A percentile compares a stretch with the other conserved stretches of the same genome.
These are phyloP conservation scores for Tothia fuscella DNA, from an alignment of 2,329 filamentous ascomycete species.

Conservation along the genomic window DNA sequence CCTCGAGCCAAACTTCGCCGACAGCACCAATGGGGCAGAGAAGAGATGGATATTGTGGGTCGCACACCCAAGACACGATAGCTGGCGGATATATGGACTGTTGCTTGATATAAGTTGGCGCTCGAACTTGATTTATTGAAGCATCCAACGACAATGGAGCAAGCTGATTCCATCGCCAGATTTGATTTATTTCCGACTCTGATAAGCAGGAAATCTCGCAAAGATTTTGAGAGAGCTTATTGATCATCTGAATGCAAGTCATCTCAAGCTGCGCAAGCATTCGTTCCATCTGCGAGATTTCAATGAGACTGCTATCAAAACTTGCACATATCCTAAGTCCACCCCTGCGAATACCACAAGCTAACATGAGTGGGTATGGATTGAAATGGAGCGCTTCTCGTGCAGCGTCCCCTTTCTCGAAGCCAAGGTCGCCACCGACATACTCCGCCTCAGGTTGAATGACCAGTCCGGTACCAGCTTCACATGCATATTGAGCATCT, in stretches of 20 bases:
- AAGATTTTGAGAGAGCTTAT: conserved; percentile 31
- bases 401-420: conserved; percentile 39
- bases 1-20: conserved; percentile 32
- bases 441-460: conserved; percentile 24
- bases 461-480: conserved; percentile 24
- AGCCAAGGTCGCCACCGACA: conserved; percentile 21
- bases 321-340: conserved; percentile 50
- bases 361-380: conserved; percentile 52
- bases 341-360: conserved; percentile 46
- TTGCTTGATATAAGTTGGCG: conserved; percentile 22
- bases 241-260: conserved; percentile 39
- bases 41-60: conserved; percentile 21
- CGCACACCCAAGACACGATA: conserved; percentile 21
- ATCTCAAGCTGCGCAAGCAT: conserved; percentile 41
- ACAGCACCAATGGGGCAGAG: conserved; percentile 30
- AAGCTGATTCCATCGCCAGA: conserved; percentile 31
- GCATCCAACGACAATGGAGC: conserved; percentile 20
- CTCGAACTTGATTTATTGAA: not conserved
- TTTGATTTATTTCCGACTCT: conserved; percentile 26
- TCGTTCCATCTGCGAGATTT: conserved; percentile 38
- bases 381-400: conserved; percentile 47
- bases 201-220: conserved; percentile 28
- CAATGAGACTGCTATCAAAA: conserved; percentile 51
- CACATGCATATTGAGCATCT: conserved; percentile 23
- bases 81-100: conserved; percentile 13